phyloP scores from a whole-genome alignment of 768 basidiomycete genomes.

The Suillus fuscotomentosus region DNA sequence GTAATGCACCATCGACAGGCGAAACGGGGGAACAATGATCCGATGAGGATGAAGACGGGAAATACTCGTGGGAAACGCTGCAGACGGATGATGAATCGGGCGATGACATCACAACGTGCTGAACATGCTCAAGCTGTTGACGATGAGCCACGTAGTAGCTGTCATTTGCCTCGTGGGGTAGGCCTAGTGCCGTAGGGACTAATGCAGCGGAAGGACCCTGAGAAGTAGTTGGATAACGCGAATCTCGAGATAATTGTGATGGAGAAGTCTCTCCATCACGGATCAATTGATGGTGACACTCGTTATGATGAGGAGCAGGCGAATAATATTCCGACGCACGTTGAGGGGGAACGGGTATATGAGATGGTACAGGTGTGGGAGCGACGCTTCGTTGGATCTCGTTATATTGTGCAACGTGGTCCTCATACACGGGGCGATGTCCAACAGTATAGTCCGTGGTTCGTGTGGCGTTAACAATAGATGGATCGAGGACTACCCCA shows the following conservation, averaged over 20 bases:
- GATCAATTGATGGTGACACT: not conserved
- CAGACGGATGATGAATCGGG: conserved; percentile 31
- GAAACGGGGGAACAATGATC: conserved; percentile 25
- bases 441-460: conserved; percentile 15
- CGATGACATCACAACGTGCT: conserved; percentile 19
- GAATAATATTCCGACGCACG: conserved; percentile 36
- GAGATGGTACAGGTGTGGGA: conserved; percentile 25
- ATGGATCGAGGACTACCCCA: not conserved
- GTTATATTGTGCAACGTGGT: conserved; percentile 26
- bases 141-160: not conserved
- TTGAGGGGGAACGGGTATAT: conserved; percentile 24
- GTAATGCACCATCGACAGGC: conserved; percentile 22
- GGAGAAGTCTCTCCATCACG: not conserved
- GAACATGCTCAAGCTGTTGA: conserved; percentile 29
- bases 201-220: conserved; percentile 1
- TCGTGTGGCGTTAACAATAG: conserved; percentile 27
- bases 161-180: not conserved
- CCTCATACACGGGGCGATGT: conserved; percentile 26
- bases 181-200: not conserved
- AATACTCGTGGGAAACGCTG: conserved; percentile 26
- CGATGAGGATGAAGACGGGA: conserved; percentile 23
- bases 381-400: conserved; percentile 29
- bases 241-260: not conserved
- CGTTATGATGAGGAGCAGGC: conserved; percentile 16
- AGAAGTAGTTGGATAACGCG: not conserved